Evolutionary conservation across 331 rosid genomes (phyloP), one percentile per base, ranked within the genome.

Genomic region (Pyracantha coccinea): DNA sequence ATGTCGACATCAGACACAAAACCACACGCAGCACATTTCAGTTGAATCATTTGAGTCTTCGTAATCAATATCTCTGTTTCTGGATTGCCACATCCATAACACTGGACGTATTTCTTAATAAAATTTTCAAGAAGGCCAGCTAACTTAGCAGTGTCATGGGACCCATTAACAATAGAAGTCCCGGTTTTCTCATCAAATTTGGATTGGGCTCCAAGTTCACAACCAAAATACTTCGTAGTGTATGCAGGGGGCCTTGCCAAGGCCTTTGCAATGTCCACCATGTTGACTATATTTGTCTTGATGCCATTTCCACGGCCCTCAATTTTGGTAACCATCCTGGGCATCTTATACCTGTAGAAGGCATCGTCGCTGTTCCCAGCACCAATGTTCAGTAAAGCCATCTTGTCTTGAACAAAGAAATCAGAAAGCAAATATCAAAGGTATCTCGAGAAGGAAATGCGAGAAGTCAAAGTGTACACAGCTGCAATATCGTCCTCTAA

Each of bases 261-360:
- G 2, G 93, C 91, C 72, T 89, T 89, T 0, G 93, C 91, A 5
- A 89, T 87, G 10, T 89, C 93, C 59, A 89, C 91, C 93, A 89
- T 89, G 35, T 89, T 89, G 81, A 89, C 93, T 58, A 89, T 9
- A 54, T 89, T 89, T 0, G 93, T 89, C 82, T 83, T 87, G 83
- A 89, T 89, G 77, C 93, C 91, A 64, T 89, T 89, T 23, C 93
- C 93, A 41, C 93, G 81, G 28, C 93, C 93, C 81, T 89, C 93
- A 76, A 89, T 89, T 77, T 89, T 89, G 19, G 91, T 89, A 11
- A 89, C 68, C 93, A 89, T 89, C 77, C 23, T 87, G 41, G 93
- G 93, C 93, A 89, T 89, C 87, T 89, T 87, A 32, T 89, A 89
- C 84, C 93, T 83, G 64, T 89, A 89, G 83, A 89, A 89, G 83